These are phyloP conservation scores for Urtica urens DNA, from an alignment of 306 rosid species.

Conservation along the genomic window DNA sequence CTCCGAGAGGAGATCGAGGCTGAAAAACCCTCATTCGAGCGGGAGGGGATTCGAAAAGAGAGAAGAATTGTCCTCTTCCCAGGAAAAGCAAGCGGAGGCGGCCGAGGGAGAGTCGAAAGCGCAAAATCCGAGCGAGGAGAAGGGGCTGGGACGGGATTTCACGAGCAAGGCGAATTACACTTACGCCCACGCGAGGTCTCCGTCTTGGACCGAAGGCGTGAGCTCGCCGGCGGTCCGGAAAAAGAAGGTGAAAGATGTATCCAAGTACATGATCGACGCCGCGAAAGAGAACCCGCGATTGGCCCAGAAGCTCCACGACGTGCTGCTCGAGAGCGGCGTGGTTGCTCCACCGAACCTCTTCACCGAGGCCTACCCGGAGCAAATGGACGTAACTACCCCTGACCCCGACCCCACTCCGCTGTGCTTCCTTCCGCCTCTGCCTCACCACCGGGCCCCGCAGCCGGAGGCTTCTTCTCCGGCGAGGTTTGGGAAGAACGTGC, in stretches of 20 bases:
- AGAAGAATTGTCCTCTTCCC: conserved; percentile 11
- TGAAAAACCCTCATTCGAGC: conserved; percentile 27
- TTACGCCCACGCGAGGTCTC: conserved; percentile 59
- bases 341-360: conserved; percentile 87
- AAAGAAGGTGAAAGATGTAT: conserved; percentile 80
- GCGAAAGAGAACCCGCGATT: conserved; percentile 90
- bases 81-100: conserved; percentile 16
- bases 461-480: conserved; percentile 33
- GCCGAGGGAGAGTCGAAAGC: conserved; percentile 30
- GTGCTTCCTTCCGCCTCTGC: conserved; percentile 56
- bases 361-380: conserved; percentile 60
- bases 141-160: conserved; percentile 30
- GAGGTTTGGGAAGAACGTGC: conserved; percentile 58
- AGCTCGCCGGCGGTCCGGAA: conserved; percentile 65
- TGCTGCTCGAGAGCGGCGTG: conserved; percentile 88
- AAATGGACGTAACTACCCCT: conserved; percentile 25
- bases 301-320: conserved; percentile 88
- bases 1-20: conserved; percentile 35
- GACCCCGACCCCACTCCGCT: conserved; percentile 34
- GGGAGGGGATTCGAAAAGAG: conserved; percentile 40
- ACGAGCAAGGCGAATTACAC: conserved; percentile 43
- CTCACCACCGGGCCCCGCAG: conserved; percentile 37
- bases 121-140: conserved; percentile 30
- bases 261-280: conserved; percentile 95
- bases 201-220: conserved; percentile 95